Evolutionary conservation across 371 early-diverging fungal genomes (phyloP).

Genomic region (Dichotomocladium elegans): DNA sequence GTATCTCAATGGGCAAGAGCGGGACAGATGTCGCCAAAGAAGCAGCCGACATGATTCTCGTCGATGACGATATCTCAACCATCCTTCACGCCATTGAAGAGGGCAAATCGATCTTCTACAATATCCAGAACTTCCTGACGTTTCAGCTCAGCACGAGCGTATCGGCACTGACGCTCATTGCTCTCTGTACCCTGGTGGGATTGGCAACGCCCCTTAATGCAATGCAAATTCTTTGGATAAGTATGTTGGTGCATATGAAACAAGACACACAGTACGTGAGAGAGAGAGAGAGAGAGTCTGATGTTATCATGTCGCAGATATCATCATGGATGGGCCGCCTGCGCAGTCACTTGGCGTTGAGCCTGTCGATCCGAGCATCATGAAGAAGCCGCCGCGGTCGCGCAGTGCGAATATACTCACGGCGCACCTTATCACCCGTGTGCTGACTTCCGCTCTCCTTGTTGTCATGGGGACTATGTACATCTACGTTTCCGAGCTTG

Average conservation of each 20-base stretch:
- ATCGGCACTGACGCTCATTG: slow-evolving; percentile 83
- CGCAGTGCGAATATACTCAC: slow-evolving; percentile 77
- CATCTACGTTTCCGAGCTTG: slow-evolving; percentile 76
- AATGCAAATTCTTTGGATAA: slow-evolving; percentile 98
- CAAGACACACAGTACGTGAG: not conserved
- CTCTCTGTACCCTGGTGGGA: slow-evolving; percentile 82
- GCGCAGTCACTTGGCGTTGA: slow-evolving; percentile 91
- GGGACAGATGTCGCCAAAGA: slow-evolving; percentile 92
- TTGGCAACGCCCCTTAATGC: slow-evolving; percentile 92
- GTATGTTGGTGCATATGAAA: slow-evolving; percentile 51
- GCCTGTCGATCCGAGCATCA: slow-evolving; percentile 79
- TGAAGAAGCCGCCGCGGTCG: slow-evolving; percentile 81
- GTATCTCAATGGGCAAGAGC: slow-evolving; percentile 87
- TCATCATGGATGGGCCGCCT: slow-evolving; percentile 93
- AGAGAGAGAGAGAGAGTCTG: not conserved
- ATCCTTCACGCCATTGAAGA: slow-evolving; percentile 87
- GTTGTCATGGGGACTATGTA: slow-evolving; percentile 86
- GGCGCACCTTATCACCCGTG: slow-evolving; percentile 63
- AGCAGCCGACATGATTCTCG: slow-evolving; percentile 91
- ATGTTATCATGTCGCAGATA: slow-evolving; percentile 53
- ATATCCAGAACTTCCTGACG: slow-evolving; percentile 88
- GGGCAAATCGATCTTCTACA: slow-evolving; percentile 91
- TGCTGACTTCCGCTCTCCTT: slow-evolving; percentile 74
- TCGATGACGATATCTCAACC: slow-evolving; percentile 83
- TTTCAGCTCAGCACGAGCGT: slow-evolving; percentile 87